Base-by-base conservation (phyloP, 75 land plant genomes). In the Isoetes taiwanensis region DNA sequence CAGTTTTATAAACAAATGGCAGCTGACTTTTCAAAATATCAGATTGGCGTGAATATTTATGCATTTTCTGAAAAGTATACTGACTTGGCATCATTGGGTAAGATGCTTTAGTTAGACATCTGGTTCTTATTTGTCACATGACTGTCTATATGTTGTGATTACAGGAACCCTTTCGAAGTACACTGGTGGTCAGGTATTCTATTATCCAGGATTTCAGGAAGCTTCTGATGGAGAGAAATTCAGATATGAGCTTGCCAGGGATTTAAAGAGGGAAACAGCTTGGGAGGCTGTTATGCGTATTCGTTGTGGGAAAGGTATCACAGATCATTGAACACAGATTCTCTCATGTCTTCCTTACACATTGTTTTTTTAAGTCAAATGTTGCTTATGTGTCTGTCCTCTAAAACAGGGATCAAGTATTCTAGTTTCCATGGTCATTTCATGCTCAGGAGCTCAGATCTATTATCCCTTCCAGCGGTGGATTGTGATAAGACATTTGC, bases 1-100 rank as follows among this genome's bases (percentile, higher is more conserved):
- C 86, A 84, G 30, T 94, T 89, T 53, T 94, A 94, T 58, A 94
- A 94, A 61, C 96, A 88, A 63, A 94, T 85, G 96, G 99, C 99
- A 32, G 99, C 99, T 34, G 96, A 94, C 66, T 75, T 84, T 38
- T 80, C 90, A 4, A 94, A 94, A 59, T 72, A 34, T 71, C 99
- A 94, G 68, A 89, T 94, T 56, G 85, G 70, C 27, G 99, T 89
- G 24, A 82, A 82, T 68, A 62, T 94, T 2, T 94, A 72, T 76
- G 86, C 90, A 19, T 82, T 94, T 58, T 68, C 79, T 43, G 86
- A 87, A 38, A 80, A 75, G 65, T 94, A 88, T 56, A 78, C 76
- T 32, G 99, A 94, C 65, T 67, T 94, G 52, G 99, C 96, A 41
- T 84, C 99, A 29, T 58, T 94, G 71, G 99, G 98, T 93, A 73